Conservation (phyloP, 768 basidiomycete genomes). For the Boletus patriciae region DNA sequence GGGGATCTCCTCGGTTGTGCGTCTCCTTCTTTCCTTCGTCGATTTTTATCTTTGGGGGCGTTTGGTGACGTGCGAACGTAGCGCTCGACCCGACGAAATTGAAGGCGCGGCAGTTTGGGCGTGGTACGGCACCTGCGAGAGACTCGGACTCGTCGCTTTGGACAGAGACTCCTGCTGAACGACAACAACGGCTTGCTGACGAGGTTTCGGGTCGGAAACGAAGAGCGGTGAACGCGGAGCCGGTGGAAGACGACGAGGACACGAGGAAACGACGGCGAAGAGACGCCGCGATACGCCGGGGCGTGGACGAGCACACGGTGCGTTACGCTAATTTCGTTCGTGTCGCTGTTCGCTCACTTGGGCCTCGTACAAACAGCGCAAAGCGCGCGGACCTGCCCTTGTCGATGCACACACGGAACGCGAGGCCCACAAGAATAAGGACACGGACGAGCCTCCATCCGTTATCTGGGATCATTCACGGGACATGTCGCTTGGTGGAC, state of each 20-base stretch:
- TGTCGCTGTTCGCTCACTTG: background rate
- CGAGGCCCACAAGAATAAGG: conserved; percentile 39
- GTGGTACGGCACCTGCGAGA: conserved; percentile 43
- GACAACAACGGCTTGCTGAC: conserved; percentile 88
- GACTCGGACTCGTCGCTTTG: conserved; percentile 68
- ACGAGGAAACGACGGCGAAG: conserved; percentile 56
- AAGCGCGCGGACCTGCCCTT: conserved; percentile 52
- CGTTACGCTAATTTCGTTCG: conserved; percentile 24
- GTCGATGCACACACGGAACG: conserved; percentile 51
- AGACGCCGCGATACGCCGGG: conserved; percentile 68
- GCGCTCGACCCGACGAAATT: conserved; percentile 87
- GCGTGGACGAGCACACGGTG: conserved; percentile 81
- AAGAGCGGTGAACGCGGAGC: conserved; percentile 56
- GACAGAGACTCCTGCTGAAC: conserved; percentile 96
- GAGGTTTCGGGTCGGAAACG: conserved; percentile 92
- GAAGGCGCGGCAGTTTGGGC: conserved; percentile 78
- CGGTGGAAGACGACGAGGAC: conserved; percentile 36
- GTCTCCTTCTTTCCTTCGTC: conserved; percentile 31
- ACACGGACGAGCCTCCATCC: conserved; percentile 52
- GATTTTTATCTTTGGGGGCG: too few species aligned
- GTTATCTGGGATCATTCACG: conserved; percentile 91
- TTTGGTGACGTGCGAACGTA: too few species aligned
- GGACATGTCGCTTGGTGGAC: conserved; percentile 85
- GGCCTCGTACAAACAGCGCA: conserved; percentile 35
- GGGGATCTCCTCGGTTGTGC: conserved; percentile 76